Evolutionary conservation across 768 basidiomycete genomes (phyloP).

Genomic region (Chalciporus pseudorubinellus): DNA sequence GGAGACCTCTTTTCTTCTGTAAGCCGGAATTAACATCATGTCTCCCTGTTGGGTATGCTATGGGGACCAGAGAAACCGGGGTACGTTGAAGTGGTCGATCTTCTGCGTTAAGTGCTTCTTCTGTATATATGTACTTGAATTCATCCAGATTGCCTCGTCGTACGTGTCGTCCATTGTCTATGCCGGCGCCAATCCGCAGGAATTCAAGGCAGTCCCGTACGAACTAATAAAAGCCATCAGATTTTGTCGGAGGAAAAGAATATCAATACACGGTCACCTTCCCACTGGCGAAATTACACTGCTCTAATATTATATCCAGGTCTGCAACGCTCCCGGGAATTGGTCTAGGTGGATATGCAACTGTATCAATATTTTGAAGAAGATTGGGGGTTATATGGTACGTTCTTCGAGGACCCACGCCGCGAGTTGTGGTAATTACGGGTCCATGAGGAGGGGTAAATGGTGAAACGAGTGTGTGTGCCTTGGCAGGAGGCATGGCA

Average conservation of each 20-base stretch:
- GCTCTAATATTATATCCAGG: slow-evolving; percentile 80
- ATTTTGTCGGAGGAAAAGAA: not conserved
- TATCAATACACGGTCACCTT: slow-evolving; percentile 46
- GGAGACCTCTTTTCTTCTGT: slow-evolving; percentile 51
- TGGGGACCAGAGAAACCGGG: slow-evolving; percentile 21
- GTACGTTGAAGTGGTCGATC: slow-evolving; percentile 1
- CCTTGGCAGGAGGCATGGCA: slow-evolving; percentile 53
- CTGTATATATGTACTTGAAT: slow-evolving; percentile 81
- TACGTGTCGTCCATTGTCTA: slow-evolving; percentile 73
- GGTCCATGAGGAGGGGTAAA: slow-evolving; percentile 44
- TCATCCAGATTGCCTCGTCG: slow-evolving; percentile 70
- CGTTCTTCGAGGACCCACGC: slow-evolving; percentile 69
- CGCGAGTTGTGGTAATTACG: slow-evolving; percentile 48
- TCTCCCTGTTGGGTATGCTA: slow-evolving; percentile 27
- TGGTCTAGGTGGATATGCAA: slow-evolving; percentile 84
- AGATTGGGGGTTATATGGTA: slow-evolving; percentile 59
- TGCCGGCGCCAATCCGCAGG: slow-evolving; percentile 77
- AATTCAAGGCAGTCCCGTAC: slow-evolving; percentile 96
- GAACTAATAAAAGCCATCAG: slow-evolving; percentile 53
- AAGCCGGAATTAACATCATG: slow-evolving; percentile 54
- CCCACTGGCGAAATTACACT: slow-evolving; percentile 76
- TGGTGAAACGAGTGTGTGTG: slow-evolving; percentile 46
- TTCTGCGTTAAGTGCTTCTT: slow-evolving; percentile 34
- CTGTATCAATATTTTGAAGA: slow-evolving; percentile 52
- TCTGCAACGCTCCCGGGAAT: slow-evolving; percentile 80